phyloP scores from a whole-genome alignment of 2,329 filamentous ascomycete species.

The Ilyonectria robusta region DNA sequence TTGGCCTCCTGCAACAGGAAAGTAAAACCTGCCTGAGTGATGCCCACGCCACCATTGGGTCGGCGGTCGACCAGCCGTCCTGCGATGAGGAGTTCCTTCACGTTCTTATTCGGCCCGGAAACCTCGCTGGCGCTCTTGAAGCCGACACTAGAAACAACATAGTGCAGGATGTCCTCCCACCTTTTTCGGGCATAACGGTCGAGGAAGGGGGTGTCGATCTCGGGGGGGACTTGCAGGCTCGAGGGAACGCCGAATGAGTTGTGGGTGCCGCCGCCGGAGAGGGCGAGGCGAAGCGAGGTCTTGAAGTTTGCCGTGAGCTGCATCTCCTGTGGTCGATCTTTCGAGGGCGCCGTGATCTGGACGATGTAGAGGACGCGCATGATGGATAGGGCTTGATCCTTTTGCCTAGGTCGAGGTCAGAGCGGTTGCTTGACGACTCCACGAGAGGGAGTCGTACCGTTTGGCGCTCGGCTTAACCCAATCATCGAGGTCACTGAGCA shows the following conservation, averaged over 20 bases:
- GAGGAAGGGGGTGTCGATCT: conserved; percentile 79
- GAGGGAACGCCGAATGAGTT: conserved; percentile 93
- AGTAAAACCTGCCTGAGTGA: conserved; percentile 94
- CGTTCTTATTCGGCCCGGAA: conserved; percentile 77
- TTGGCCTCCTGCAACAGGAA: conserved; percentile 96
- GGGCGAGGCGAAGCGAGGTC: conserved; percentile 84
- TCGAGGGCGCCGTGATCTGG: conserved; percentile 71
- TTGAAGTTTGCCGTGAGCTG: conserved; percentile 87
- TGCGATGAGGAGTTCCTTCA: conserved; percentile 85
- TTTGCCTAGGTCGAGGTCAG: conserved; percentile 67
- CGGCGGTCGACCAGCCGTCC: conserved; percentile 83
- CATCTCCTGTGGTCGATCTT: conserved; percentile 78
- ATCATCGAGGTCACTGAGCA: conserved; percentile 83
- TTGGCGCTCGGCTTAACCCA: conserved; percentile 82
- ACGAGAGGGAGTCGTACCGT: conserved; percentile 45
- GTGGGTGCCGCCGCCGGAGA: conserved; percentile 88
- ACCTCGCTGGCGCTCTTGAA: conserved; percentile 63
- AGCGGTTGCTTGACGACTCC: conserved; percentile 11
- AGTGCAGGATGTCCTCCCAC: conserved; percentile 97
- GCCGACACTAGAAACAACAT: conserved; percentile 86
- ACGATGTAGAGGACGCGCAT: conserved; percentile 91
- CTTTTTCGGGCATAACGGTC: conserved; percentile 89
- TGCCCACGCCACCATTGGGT: conserved; percentile 77
- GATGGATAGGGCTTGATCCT: conserved; percentile 86
- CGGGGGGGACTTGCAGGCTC: conserved; percentile 70